Evolutionary conservation across 768 basidiomycete species (phyloP).

Genomic region (Mycena kentingensis): DNA sequence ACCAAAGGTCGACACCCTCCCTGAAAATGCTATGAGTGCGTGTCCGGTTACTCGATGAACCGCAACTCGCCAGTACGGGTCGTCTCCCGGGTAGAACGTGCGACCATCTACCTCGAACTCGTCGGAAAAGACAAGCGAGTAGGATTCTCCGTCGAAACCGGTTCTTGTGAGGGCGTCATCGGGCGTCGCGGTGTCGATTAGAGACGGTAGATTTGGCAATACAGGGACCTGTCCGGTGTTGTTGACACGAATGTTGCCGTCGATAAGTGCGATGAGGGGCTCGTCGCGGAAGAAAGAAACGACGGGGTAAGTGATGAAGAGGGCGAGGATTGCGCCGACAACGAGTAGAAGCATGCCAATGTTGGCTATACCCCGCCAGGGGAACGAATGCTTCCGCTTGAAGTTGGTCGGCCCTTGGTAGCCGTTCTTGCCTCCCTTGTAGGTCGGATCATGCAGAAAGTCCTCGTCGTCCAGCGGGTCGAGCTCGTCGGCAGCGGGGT

Average conservation of each 20-base stretch:
- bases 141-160: slow-evolving; percentile 72
- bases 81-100: slow-evolving; percentile 59
- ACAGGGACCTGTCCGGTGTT: slow-evolving; percentile 66
- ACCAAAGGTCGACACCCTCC: slow-evolving; percentile 76
- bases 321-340: slow-evolving; percentile 57
- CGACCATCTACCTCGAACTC: slow-evolving; percentile 72
- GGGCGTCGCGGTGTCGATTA: slow-evolving; percentile 78
- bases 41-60: background rate
- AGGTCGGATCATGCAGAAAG: slow-evolving; percentile 63
- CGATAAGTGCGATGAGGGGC: slow-evolving; percentile 45
- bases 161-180: slow-evolving; percentile 53
- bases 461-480: slow-evolving; percentile 75
- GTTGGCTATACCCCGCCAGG: slow-evolving; percentile 60
- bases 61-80: slow-evolving; percentile 17
- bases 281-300: slow-evolving; percentile 46
- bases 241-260: slow-evolving; percentile 69
- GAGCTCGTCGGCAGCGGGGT: slow-evolving; percentile 58
- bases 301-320: slow-evolving; percentile 87
- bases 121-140: slow-evolving; percentile 74
- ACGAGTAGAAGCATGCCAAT: slow-evolving; percentile 67
- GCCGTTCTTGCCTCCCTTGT: slow-evolving; percentile 30
- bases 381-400: slow-evolving; percentile 34
- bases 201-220: slow-evolving; percentile 37
- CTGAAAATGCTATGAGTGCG: slow-evolving; percentile 48
- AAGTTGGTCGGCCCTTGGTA: slow-evolving; percentile 13